Evolutionary conservation across 1,284 basidiomycete species (phyloP), one percentile per base, ranked within the genome.

Genomic region (Amylostereum areolatum): DNA sequence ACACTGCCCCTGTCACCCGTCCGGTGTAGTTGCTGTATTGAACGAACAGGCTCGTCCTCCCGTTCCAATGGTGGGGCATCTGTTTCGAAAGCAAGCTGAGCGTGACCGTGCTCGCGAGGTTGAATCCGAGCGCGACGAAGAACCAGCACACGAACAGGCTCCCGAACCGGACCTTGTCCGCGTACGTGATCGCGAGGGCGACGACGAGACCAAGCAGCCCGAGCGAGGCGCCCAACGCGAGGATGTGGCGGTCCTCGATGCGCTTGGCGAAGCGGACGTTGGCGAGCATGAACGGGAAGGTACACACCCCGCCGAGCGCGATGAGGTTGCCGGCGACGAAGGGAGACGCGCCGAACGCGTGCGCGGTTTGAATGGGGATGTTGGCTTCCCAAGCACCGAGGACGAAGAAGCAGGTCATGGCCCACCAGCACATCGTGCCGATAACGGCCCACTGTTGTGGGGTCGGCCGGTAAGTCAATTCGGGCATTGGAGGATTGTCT

Each of bases 331-430:
- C 84, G 1, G 84, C 78, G 6, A 74, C 69, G 58, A 76, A 83
- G 0, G 83, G 83, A 2, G 75, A 74, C 70, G 78, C 84, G 54
- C 70, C 61, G 61, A 86, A 77, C 8, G 60, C 65, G 33, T 55
- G 61, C 31, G 75, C 74, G 39, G 77, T 75, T 61, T 79, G 85
- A 49, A 87, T 74, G 28, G 85, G 84, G 48, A 87, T 75, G 62
- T 85, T 86, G 36, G 79, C 70, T 59, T 88, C 83, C 83, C 83
- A 86, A 18, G 77, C 76, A 12, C 81, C 83, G 46, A 87, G 76
- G 58, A 85, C 73, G 66, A 85, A 83, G 71, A 87, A 88, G 61
- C 78, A 83, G 7, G 79, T 75, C 81, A 86, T 85, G 36, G 83
- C 75, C 56, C 78, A 81, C 79, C 82, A 85, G 59, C 80, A 83